These are phyloP conservation scores for Saccharomyces hybrid DNA, from an alignment of 1,139 yeast genomes.

Conservation along the genomic window DNA sequence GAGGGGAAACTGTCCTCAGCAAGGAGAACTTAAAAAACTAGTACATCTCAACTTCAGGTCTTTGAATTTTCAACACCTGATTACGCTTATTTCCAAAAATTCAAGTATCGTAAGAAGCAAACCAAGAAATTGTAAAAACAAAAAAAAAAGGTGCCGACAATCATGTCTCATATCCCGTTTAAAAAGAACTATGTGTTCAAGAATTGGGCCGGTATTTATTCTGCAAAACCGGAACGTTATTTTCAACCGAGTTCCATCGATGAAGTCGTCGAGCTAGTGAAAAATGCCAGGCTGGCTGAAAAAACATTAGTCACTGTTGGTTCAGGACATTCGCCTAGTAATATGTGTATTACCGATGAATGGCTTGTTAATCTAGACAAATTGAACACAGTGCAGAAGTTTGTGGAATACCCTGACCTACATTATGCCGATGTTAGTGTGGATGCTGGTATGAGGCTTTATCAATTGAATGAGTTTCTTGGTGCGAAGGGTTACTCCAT, in stretches of 20 bases:
- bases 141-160: not conserved
- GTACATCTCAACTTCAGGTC: not conserved
- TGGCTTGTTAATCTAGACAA: constrained; percentile 87
- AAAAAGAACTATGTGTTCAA: constrained; percentile 30
- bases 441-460: constrained; percentile 85
- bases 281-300: constrained; percentile 49
- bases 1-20: not conserved
- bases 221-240: constrained; percentile 65
- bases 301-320: constrained; percentile 83
- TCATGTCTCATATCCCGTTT: not conserved
- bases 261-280: constrained; percentile 57
- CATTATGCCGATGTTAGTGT: constrained; percentile 83
- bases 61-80: not conserved
- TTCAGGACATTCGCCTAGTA: constrained; percentile 92
- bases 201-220: constrained; percentile 92
- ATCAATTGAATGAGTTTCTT: constrained; percentile 62
- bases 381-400: constrained; percentile 48
- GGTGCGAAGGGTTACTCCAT: constrained; percentile 63
- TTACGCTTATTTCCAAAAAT: not conserved
- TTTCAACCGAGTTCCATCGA: constrained; percentile 66
- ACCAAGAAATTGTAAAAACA: not conserved
- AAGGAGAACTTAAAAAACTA: not conserved
- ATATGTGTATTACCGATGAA: constrained; percentile 76
- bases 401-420: constrained; percentile 39
- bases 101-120: not conserved